These are phyloP conservation scores for Coemansia sp. DNA, from an alignment of 192 early-diverging fungal genomes.

Conservation along the genomic window DNA sequence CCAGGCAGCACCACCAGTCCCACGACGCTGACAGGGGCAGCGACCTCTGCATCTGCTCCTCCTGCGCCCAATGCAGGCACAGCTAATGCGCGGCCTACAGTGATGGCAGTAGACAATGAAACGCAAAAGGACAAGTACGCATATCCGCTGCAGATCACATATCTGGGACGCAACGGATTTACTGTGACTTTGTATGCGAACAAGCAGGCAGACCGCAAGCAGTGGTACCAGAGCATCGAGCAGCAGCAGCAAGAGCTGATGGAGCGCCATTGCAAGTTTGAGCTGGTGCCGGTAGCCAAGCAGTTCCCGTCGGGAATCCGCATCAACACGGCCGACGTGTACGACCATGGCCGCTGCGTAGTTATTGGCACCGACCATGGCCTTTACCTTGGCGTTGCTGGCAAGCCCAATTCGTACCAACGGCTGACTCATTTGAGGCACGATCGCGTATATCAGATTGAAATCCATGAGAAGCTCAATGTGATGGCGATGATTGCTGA, in stretches of 20 bases:
- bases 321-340: conserved; percentile 50
- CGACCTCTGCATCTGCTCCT: conserved; percentile 2
- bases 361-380: conserved; percentile 85
- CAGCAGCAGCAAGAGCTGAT: conserved; percentile 51
- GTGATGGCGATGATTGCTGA: conserved; percentile 80
- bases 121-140: conserved; percentile 57
- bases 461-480: conserved; percentile 76
- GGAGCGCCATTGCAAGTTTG: conserved; percentile 51
- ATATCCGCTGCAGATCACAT: conserved; percentile 72
- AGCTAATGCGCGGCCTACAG: conserved; percentile 19
- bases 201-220: conserved; percentile 66
- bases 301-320: conserved; percentile 51
- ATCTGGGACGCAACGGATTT: conserved; percentile 71
- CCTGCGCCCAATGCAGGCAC: conserved; percentile 4
- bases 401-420: conserved; percentile 52
- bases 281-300: conserved; percentile 47
- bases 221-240: conserved; percentile 83
- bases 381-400: conserved; percentile 70
- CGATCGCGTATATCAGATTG: conserved; percentile 83
- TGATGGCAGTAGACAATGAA: conserved; percentile 39
- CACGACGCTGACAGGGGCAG: not conserved
- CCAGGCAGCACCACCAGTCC: conserved; percentile 14
- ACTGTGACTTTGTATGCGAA: conserved; percentile 70
- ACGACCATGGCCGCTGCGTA: conserved; percentile 63
- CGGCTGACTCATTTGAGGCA: conserved; percentile 60